Base-by-base conservation (phyloP, 2,329 filamentous ascomycete species). In the Tricladium varicosporioides region DNA sequence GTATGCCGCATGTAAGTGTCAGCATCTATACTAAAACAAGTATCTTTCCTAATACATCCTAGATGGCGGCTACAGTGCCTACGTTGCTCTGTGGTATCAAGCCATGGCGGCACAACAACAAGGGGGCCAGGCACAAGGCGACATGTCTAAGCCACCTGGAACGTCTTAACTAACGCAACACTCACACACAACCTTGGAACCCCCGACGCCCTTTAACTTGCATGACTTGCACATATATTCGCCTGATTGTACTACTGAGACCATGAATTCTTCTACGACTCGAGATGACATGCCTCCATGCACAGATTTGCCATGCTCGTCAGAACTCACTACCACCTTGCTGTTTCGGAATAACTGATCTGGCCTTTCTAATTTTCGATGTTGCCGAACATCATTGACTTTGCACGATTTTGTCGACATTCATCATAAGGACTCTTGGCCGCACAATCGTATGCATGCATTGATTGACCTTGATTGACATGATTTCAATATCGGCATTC, bases 51-150 rank as follows among this genome's bases (percentile, higher is more conserved):
- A 48, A 70, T 53, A 32, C 40, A 48, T 48, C 43, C 40, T 58
- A 86, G 84, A 92, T 74, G 90, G 90, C 63, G 90, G 90, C 59
- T 93, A 93, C 72, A 82, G 92, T 66, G 87, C 87, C 65, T 94
- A 93, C 70, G 74, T 91, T 58, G 84, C 87, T 43, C 79, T 92
- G 65, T 94, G 89, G 89, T 92, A 91, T 75, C 86, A 89, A 69
- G 88, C 88, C 48, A 71, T 83, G 69, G 79, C 79, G 51, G 76
- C 80, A 67, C 80, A 82, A 68, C 76, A 76, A 65, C 61, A 64
- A 48, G 69, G 62, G 33, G 65, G 67, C 33, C 70, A 71, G 53
- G 60, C 69, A 49, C 62, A 69, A 59, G 69, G 69, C 52, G 73
- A 75, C 45, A 59, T 68, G 51, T 70, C 70, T 16, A 74, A 74